A percentile compares a stretch with the other conserved stretches of the same genome.
phyloP scores from a whole-genome alignment of 768 basidiomycete species.

The Lactarius vividus region DNA sequence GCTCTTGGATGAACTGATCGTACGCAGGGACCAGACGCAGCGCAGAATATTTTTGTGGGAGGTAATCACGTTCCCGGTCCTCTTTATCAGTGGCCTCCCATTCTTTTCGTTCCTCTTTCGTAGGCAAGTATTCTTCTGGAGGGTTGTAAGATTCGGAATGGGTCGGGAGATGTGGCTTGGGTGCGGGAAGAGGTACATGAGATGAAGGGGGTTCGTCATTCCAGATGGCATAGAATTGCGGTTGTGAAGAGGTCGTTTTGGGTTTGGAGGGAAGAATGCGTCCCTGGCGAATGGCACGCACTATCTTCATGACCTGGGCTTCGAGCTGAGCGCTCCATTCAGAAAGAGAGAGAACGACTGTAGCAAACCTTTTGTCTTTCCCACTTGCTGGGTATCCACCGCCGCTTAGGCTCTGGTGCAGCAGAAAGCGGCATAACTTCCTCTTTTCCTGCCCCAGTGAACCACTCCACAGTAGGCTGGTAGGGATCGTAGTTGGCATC shows the following conservation, averaged over 20 bases:
- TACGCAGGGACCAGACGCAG: slow-evolving; percentile 92
- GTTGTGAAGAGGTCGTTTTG: slow-evolving; percentile 59
- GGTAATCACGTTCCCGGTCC: slow-evolving; percentile 85
- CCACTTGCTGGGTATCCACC: slow-evolving; percentile 99
- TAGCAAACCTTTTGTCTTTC: slow-evolving; percentile 90
- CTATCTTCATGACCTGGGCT: slow-evolving; percentile 94
- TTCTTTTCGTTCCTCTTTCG: slow-evolving; percentile 72
- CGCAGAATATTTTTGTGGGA: slow-evolving; percentile 81
- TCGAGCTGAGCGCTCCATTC: not conserved
- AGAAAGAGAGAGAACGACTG: not conserved
- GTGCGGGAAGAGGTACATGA: slow-evolving; percentile 87
- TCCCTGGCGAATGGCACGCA: slow-evolving; percentile 95
- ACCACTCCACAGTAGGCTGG: slow-evolving; percentile 93
- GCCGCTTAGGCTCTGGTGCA: slow-evolving; percentile 91
- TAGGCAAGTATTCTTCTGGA: slow-evolving; percentile 92
- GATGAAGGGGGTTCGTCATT: slow-evolving; percentile 68
- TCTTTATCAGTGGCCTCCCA: slow-evolving; percentile 85
- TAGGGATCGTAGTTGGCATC: slow-evolving; percentile 90
- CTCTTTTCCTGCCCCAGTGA: slow-evolving; percentile 93
- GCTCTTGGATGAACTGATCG: slow-evolving; percentile 86
- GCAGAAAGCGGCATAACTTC: slow-evolving; percentile 91
- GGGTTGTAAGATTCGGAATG: slow-evolving; percentile 99
- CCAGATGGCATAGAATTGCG: slow-evolving; percentile 88
- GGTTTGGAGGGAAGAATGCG: slow-evolving; percentile 90
- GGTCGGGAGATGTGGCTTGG: slow-evolving; percentile 83